A percentile compares a stretch with the other conserved stretches of the same genome.
Evolutionary conservation across 805 yeast genomes (phyloP).

Genomic region (Wickerhamiella lipophila): DNA sequence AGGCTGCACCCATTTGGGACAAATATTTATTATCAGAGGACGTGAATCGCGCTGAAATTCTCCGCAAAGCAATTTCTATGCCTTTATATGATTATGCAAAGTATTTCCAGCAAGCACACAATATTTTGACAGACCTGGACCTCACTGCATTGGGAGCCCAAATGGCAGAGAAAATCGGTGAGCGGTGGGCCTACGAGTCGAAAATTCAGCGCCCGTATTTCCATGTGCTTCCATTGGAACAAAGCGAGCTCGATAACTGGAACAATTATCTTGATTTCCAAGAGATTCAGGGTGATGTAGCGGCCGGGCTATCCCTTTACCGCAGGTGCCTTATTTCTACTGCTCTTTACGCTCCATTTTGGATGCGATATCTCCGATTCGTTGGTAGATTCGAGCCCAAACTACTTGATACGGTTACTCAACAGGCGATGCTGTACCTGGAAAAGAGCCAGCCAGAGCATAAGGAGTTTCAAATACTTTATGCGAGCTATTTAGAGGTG

Average conservation of each 20-base stretch:
- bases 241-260: constrained; percentile 46
- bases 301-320: constrained; percentile 38
- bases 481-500: constrained; percentile 12
- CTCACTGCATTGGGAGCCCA: constrained; percentile 12
- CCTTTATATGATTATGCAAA: constrained; percentile 85
- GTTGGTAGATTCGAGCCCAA: constrained; percentile 19
- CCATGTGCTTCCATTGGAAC: constrained; percentile 36
- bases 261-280: constrained; percentile 47
- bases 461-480: background rate
- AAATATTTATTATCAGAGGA: constrained; percentile 49
- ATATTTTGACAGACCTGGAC: constrained; percentile 6
- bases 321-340: constrained; percentile 50
- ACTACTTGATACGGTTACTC: background rate
- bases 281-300: constrained; percentile 26
- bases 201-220: constrained; percentile 48
- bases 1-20: constrained; percentile 78
- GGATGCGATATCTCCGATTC: constrained; percentile 61
- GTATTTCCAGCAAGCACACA: constrained; percentile 39
- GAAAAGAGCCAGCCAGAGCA: background rate
- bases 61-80: constrained; percentile 27
- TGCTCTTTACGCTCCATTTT: constrained; percentile 46
- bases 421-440: constrained; percentile 13
- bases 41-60: constrained; percentile 32
- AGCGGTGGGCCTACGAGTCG: constrained; percentile 68
- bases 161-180: constrained; percentile 42